Percentiles rank a stretch among this genome's conserved stretches.
phyloP scores from a whole-genome alignment of 768 basidiomycete genomes.

The Tulasnella sp. region DNA sequence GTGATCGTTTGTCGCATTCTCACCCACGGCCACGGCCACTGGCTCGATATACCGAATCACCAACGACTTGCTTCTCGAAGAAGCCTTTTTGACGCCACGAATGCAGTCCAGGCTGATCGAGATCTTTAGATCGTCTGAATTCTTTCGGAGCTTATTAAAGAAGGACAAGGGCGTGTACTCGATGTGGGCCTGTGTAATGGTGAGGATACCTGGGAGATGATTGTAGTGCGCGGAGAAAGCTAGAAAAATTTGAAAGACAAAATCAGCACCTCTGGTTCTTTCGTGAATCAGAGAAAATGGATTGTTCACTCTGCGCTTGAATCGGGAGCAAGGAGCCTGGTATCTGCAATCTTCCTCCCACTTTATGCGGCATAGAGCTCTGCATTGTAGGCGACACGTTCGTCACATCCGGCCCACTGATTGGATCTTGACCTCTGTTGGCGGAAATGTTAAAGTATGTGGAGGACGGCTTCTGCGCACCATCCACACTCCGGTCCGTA shows the following conservation, averaged over 20 bases:
- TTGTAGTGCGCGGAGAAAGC: constrained; percentile 51
- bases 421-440: too few relatives aligned
- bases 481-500: too few relatives aligned
- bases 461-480: too few relatives aligned
- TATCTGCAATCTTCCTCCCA: too few relatives aligned
- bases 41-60: constrained; percentile 29
- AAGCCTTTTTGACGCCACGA: constrained; percentile 46
- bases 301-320: too few relatives aligned
- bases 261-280: too few relatives aligned
- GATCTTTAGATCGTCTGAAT: constrained; percentile 29
- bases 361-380: too few relatives aligned
- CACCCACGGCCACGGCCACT: neutral
- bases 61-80: constrained; percentile 40
- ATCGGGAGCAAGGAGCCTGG: too few relatives aligned
- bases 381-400: too few relatives aligned
- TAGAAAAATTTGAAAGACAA: constrained; percentile 22
- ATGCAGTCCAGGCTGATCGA: constrained; percentile 37
- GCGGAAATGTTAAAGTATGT: too few relatives aligned
- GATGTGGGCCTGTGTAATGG: constrained; percentile 38
- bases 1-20: neutral
- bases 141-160: constrained; percentile 24
- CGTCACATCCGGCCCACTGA: too few relatives aligned
- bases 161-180: constrained; percentile 44
- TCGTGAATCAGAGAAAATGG: too few relatives aligned
- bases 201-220: constrained; percentile 47